Base-by-base conservation (phyloP, 1,139 yeast genomes). In the Blastobotrys raffinosifermentans region DNA sequence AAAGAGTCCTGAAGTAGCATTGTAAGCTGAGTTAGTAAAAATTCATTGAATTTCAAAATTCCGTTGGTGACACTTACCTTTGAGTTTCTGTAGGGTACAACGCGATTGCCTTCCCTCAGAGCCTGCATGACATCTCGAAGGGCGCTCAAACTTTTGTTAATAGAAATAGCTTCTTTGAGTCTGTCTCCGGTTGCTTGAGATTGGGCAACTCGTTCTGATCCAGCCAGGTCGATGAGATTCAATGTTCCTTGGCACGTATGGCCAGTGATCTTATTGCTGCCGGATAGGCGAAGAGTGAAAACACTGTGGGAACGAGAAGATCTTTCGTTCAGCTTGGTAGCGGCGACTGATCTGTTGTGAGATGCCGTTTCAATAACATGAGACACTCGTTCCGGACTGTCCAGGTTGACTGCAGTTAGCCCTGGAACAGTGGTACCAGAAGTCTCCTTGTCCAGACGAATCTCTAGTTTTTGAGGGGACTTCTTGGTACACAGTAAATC, bases 101-200 rank as follows among this genome's bases (percentile, higher is more conserved):
- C 58, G 45, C 75, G 80, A 5, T 47, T 37, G 18, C 50, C 51
- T 42, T 55, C 46, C 21, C 50, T 41, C 32, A 93, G 67, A 1
- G 95, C 79, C 47, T 76, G 70, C 4, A 91, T 87, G 2, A 93
- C 98, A 60, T 89, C 96, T 0, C 96, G 96, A 19, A 91, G 69
- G 40, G 89, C 75, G 45, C 96, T 84, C 37, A 91, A 67, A 8
- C 96, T 86, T 58, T 80, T 84, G 60, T 91, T 91, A 44, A 91
- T 91, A 4, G 89, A 77, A 53, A 83, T 94, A 0, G 98, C 89
- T 59, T 91, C 98, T 48, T 75, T 75, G 18, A 91, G 63, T 32
- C 97, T 63, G 9, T 81, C 86, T 0, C 96, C 96, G 2, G 74
- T 73, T 0, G 76, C 94, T 50, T 80, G 84, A 4, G 59, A 53